Evolutionary conservation across 2,329 filamentous ascomycete genomes (phyloP), one percentile per base, ranked within the genome.

Genomic region (Lachnellula suecica): DNA sequence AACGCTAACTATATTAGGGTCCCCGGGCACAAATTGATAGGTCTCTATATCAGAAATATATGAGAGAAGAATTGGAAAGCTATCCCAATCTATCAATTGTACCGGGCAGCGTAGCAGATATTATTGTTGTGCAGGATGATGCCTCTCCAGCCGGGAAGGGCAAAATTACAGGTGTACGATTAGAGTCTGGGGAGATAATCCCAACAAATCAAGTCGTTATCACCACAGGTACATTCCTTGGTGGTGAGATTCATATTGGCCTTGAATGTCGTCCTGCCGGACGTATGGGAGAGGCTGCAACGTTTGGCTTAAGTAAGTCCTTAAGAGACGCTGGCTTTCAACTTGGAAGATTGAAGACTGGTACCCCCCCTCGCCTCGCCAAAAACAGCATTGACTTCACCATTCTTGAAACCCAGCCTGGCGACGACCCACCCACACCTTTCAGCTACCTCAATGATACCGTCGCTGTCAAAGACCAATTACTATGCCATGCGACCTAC

Each of bases 21-120:
- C 94, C 94, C 1, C 82, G 94, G 49, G 94, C 94, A 44, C 94
- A 99, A 76, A 97, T 99, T 69, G 94, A 99, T 71, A 84, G 94
- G 55, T 81, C 81, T 54, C 74, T 99, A 35, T 99, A 97, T 73
- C 88, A 92, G 72, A 86, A 83, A 65, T 81, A 96, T 68, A 97
- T 99, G 94, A 83, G 82, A 54, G 88, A 91, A 63, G 92, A 97
- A 73, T 82, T 99, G 61, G 73, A 83, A 57, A 72, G 76, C 4
- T 97, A 96, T 59, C 79, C 84, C 34, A 91, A 92, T 57, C 71
- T 99, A 57, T 88, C 83, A 20, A 83, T 97, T 43, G 75, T 97
- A 44, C 82, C 90, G 60, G 93, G 88, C 6, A 97, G 88, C 63
- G 94, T 97, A 2, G 92, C 91, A 38, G 94, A 99, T 71, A 95